Percentiles rank a stretch among this genome's conserved stretches.
phyloP scores from a whole-genome alignment of 2,329 filamentous ascomycete species.

The Arthroderma sp. region DNA sequence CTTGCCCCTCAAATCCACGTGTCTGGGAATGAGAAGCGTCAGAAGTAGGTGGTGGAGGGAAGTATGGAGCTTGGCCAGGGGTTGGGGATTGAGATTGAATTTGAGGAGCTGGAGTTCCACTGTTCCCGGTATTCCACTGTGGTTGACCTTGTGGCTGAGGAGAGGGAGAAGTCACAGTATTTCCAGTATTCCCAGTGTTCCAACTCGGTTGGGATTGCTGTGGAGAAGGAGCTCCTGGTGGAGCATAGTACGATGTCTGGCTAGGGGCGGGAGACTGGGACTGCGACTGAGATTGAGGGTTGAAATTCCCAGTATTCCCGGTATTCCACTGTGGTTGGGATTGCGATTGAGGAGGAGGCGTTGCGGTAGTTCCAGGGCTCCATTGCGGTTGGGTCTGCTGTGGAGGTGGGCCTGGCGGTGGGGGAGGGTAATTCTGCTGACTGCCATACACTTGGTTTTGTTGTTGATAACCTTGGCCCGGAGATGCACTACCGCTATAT shows the following conservation, averaged over 20 bases:
- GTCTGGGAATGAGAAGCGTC: constrained; percentile 20
- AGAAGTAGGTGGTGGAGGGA: constrained; percentile 29
- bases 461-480: no score
- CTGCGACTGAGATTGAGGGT: neutral
- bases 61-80: constrained; percentile 23
- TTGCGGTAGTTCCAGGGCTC: constrained; percentile 14
- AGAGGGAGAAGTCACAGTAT: constrained; percentile 3
- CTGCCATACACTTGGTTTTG: constrained; percentile 3
- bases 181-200: constrained; percentile 21
- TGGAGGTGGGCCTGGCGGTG: constrained; percentile 24
- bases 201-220: constrained; percentile 21
- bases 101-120: neutral
- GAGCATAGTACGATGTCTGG: constrained; percentile 29
- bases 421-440: constrained; percentile 26
- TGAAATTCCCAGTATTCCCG: neutral
- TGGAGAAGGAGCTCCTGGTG: constrained; percentile 24
- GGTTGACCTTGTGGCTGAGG: neutral
- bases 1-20: constrained; percentile 19
- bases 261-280: neutral
- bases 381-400: constrained; percentile 7
- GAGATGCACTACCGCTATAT: neutral
- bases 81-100: neutral
- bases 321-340: constrained; percentile 7
- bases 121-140: constrained; percentile 3
- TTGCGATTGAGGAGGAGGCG: no score